phyloP scores from a whole-genome alignment of 2,329 filamentous ascomycete species.

The Penicillium sp. region DNA sequence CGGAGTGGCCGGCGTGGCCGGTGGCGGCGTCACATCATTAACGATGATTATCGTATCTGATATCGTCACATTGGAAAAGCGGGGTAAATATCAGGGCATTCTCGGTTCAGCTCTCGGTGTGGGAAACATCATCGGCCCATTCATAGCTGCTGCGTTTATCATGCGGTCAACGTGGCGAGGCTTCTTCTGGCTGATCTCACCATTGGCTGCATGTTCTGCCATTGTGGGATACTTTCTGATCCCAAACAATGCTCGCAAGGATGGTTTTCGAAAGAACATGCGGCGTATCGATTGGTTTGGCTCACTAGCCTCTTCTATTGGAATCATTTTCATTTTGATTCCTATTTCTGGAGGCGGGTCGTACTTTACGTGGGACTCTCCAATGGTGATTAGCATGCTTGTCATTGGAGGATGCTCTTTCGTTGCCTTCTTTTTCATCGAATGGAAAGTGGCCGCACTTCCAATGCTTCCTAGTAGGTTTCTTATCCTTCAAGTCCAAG shows the following conservation, averaged over 20 bases:
- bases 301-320: conserved; percentile 51
- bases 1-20: conserved; percentile 57
- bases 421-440: conserved; percentile 50
- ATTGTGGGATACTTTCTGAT: conserved; percentile 50
- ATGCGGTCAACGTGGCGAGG: conserved; percentile 44
- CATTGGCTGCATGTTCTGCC: conserved; percentile 48
- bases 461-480: conserved; percentile 54
- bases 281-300: conserved; percentile 58
- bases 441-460: conserved; percentile 53
- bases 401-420: conserved; percentile 46
- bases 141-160: conserved; percentile 47
- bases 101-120: conserved; percentile 44
- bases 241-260: conserved; percentile 49
- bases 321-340: conserved; percentile 58
- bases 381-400: conserved; percentile 59
- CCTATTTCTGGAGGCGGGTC: conserved; percentile 59
- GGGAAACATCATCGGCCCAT: conserved; percentile 47
- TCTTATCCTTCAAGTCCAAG: background rate
- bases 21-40: conserved; percentile 57
- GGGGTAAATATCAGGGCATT: conserved; percentile 54
- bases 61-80: conserved; percentile 55
- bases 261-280: conserved; percentile 46
- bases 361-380: conserved; percentile 54
- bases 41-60: conserved; percentile 61
- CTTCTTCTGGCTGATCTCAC: conserved; percentile 51